These are phyloP conservation scores for Hygrocybe punicea DNA, from an alignment of 768 basidiomycete genomes.

Conservation along the genomic window DNA sequence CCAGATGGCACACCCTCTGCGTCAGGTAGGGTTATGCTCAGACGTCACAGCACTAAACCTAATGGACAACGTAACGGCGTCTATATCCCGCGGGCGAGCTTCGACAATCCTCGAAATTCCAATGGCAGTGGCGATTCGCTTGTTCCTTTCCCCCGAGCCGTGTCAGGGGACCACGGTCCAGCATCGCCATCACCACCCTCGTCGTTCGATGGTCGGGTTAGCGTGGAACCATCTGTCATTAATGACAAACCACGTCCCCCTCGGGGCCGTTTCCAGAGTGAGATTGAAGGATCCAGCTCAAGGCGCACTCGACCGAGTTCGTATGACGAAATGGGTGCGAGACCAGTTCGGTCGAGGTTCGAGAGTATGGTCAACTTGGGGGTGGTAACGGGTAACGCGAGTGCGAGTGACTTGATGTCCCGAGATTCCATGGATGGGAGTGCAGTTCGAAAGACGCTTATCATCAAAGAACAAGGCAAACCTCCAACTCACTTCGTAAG, in stretches of 20 bases:
- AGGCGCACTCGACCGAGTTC: constrained; percentile 61
- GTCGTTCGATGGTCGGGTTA: constrained; percentile 24
- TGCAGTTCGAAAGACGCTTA: constrained; percentile 61
- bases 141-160: constrained; percentile 65
- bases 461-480: constrained; percentile 80
- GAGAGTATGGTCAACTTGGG: constrained; percentile 71
- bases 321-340: constrained; percentile 61
- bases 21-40: constrained; percentile 46
- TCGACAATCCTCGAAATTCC: constrained; percentile 32
- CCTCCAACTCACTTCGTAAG: constrained; percentile 78
- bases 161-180: constrained; percentile 49
- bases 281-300: constrained; percentile 56
- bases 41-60: constrained; percentile 58
- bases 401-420: constrained; percentile 62
- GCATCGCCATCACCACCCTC: constrained; percentile 43
- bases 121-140: constrained; percentile 35
- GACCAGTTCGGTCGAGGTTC: constrained; percentile 57
- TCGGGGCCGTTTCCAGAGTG: constrained; percentile 71
- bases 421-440: constrained; percentile 65
- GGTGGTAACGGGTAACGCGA: constrained; percentile 47
- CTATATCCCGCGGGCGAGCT: constrained; percentile 41
- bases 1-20: constrained; percentile 48
- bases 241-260: constrained; percentile 41
- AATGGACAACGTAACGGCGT: constrained; percentile 42
- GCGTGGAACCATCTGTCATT: constrained; percentile 28